Conservation (phyloP, 2,329 filamentous ascomycete species). For the Hypoxylon sp. region DNA sequence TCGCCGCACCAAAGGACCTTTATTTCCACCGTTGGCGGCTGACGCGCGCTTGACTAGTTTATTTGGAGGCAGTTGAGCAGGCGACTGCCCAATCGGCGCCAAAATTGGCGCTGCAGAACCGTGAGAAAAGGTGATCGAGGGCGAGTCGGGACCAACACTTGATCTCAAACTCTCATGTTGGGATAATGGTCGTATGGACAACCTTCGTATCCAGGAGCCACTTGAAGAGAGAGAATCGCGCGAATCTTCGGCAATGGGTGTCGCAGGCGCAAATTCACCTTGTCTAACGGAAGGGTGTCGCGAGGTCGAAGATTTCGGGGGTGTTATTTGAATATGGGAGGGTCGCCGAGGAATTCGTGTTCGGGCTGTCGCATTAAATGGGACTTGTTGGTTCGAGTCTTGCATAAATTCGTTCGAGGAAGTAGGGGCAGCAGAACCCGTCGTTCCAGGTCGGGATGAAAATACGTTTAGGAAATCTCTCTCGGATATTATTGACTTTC, state of each 20-base stretch:
- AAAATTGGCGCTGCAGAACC: slow-evolving; percentile 77
- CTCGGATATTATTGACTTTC: slow-evolving; percentile 54
- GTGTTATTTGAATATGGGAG: slow-evolving; percentile 58
- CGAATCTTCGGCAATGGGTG: slow-evolving; percentile 60
- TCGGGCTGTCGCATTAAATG: slow-evolving; percentile 46
- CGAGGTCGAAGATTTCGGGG: slow-evolving; percentile 58
- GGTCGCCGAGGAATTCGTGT: slow-evolving; percentile 51
- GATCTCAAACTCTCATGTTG: slow-evolving; percentile 76
- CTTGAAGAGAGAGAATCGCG: slow-evolving; percentile 73
- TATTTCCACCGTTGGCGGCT: slow-evolving; percentile 65
- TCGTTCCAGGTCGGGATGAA: slow-evolving; percentile 62
- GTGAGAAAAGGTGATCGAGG: slow-evolving; percentile 75
- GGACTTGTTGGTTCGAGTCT: slow-evolving; percentile 54
- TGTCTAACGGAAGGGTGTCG: slow-evolving; percentile 61
- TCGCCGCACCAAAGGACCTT: slow-evolving; percentile 61
- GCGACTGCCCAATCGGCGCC: slow-evolving; percentile 57
- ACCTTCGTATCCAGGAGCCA: slow-evolving; percentile 79
- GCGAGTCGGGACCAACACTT: slow-evolving; percentile 75
- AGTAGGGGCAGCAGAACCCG: slow-evolving; percentile 56
- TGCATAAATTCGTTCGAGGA: slow-evolving; percentile 54
- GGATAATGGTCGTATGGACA: slow-evolving; percentile 76
- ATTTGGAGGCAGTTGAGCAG: slow-evolving; percentile 72
- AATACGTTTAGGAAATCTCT: slow-evolving; percentile 54
- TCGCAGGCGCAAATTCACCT: slow-evolving; percentile 43
- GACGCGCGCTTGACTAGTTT: slow-evolving; percentile 83